Base-by-base conservation (phyloP, 78 protist species). In the Neovahlkampfia damariscottae region DNA sequence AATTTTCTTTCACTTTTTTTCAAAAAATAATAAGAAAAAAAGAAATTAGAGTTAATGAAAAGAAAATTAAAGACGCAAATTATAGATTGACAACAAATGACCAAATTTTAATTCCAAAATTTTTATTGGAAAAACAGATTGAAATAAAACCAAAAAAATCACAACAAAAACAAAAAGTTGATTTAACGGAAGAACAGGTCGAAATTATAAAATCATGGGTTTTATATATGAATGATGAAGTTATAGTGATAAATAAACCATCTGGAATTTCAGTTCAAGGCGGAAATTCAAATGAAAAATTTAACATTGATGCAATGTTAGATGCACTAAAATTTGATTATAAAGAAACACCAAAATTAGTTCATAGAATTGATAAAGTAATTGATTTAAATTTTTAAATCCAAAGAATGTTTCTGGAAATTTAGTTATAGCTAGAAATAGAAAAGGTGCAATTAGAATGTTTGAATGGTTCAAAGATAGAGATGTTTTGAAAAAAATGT, bases 231-330 rank as follows among this genome's bases (percentile, higher is more conserved):
- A 72, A 72, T 5, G 5, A 34, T 32, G 58, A 72, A 34, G 76
- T 72, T 19, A 5, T 72, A 5, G 76, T 72, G 34, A 72, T 72
- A 31, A 72, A 72, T 36, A 72, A 72, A 68, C 76, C 76, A 3
- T 72, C 38, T 5, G 76, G 76, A 5, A 35, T 72, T 32, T 35
- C 76, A 10, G 34, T 72, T 34, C 72, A 69, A 50, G 62, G 62
- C 19, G 62, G 62, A 50, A 50, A 19, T 19, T n/a, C 19, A 19
- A 19, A 50, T n/a, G 19, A 50, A n/a, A 19, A 50, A 19, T 50
- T n/a, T 50, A n/a, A n/a, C n/a, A n/a, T 50, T 19, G 62, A 50
- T 50, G 62, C 34, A n/a, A 50, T 50, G 62, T 50, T 50, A 50
- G 62, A 50, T n/a, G 62, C 62, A 19, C 62, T 50, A 50, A 19